Percentiles rank a stretch among this genome's conserved stretches.
Conservation (phyloP, 2,329 filamentous ascomycete genomes). For the Aspergillus persii region DNA sequence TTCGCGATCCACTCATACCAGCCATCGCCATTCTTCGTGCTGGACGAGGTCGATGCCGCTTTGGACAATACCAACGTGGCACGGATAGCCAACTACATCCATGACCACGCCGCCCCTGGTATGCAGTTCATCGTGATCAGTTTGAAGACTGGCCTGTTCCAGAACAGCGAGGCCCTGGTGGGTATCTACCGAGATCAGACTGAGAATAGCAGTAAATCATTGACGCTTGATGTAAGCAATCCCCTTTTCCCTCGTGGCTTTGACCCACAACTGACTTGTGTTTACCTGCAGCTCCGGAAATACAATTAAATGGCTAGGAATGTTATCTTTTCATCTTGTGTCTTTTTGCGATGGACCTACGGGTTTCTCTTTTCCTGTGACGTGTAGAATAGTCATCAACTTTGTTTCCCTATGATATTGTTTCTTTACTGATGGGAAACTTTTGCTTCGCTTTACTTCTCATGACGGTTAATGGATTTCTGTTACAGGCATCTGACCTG, state of each 20-base stretch:
- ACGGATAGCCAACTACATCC: constrained; percentile 94
- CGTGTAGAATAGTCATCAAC: constrained; percentile 11
- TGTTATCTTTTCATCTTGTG: background rate
- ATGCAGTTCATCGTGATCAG: constrained; percentile 99
- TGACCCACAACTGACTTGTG: constrained; percentile 7
- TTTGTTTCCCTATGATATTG: background rate
- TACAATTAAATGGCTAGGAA: constrained; percentile 25
- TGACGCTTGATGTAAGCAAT: constrained; percentile 88
- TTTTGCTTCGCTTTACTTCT: background rate
- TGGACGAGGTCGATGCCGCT: constrained; percentile 96
- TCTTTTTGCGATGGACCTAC: background rate
- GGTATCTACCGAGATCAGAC: constrained; percentile 94
- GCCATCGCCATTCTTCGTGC: constrained; percentile 92
- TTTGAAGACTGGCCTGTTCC: constrained; percentile 92
- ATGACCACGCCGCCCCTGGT: constrained; percentile 87
- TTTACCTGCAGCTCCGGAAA: constrained; percentile 32
- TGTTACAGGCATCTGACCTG: background rate
- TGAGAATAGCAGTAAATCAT: constrained; percentile 83
- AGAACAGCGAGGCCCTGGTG: constrained; percentile 92
- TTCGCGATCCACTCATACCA: constrained; percentile 98
- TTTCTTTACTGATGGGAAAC: constrained; percentile 1
- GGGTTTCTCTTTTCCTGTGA: background rate
- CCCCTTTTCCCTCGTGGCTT: background rate
- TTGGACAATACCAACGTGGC: constrained; percentile 97
- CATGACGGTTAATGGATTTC: background rate